phyloP scores from a whole-genome alignment of 106 monocot genomes.

The Agapanthus africanus region DNA sequence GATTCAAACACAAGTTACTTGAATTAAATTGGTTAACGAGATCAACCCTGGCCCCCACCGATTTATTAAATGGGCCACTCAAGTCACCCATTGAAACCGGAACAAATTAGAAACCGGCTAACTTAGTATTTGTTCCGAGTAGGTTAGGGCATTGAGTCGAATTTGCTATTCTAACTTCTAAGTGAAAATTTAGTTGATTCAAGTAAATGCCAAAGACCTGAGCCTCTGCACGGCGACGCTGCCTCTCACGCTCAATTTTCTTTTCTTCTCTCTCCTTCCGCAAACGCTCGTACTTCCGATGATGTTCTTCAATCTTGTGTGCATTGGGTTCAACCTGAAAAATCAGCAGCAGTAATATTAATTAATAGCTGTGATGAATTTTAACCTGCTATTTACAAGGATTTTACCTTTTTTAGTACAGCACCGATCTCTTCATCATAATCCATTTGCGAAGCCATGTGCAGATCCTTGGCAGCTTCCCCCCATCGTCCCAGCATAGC shows the following conservation, averaged over 20 bases:
- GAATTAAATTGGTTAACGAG: too few species aligned
- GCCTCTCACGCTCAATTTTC: slow-evolving; percentile 65
- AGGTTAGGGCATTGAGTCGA: too few species aligned
- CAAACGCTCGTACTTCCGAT: slow-evolving; percentile 86
- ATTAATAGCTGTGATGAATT: background rate
- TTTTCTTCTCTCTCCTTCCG: slow-evolving; percentile 73
- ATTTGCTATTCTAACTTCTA: too few species aligned
- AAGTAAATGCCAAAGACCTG: slow-evolving; percentile 40
- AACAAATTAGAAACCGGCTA: too few species aligned
- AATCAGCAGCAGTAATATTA: background rate
- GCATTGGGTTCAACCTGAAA: slow-evolving; percentile 89
- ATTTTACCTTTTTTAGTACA: slow-evolving; percentile 78
- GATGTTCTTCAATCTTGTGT: slow-evolving; percentile 91
- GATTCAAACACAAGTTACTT: too few species aligned
- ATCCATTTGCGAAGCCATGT: slow-evolving; percentile 84
- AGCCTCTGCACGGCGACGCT: slow-evolving; percentile 69
- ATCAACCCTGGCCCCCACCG: too few species aligned
- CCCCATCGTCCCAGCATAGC: slow-evolving; percentile 90
- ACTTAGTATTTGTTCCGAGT: too few species aligned
- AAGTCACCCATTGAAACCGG: too few species aligned
- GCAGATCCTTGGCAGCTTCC: slow-evolving; percentile 88
- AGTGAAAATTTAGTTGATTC: too few species aligned
- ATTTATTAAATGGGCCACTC: too few species aligned
- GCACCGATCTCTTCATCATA: slow-evolving; percentile 86
- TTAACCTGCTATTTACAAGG: background rate